Evolutionary conservation across 192 early-diverging fungal genomes (phyloP), one percentile per base, ranked within the genome.

Genomic region (Podila horticola): DNA sequence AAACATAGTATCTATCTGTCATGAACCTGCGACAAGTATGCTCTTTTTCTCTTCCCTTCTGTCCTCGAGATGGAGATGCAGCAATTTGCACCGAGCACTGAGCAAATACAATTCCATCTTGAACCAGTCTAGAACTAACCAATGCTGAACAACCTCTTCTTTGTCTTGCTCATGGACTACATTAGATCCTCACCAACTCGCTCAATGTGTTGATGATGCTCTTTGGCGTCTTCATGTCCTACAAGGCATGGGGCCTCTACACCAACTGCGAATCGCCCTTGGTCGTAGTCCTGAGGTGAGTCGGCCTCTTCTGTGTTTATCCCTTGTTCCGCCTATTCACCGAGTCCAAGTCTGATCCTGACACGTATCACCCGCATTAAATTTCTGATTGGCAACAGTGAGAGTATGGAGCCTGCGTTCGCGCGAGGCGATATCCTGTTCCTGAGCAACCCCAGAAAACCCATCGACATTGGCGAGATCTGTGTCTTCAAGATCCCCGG

Each of bases 331-430:
- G 57, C 11, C 57, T 13, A 22, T 29, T 58, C 19, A 24, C 57
- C 15, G 24, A 0, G 57, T 20, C 28, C 28, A 28, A 58, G 24
- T 29, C 57, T 28, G 22, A 22, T 66, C 19, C 24, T 31, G 26
- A 45, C 58, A 50, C 22, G 29, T 22, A 34, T 22, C 29, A 34
- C 34, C 20, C 15, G 34, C 33, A 31, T 57, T 34, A n/a, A 60
- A 57, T 30, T 72, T 61, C 68, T 61, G 29, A 28, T 36, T 62
- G 17, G 31, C 36, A 3, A 3, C 64, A 94, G 94, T 84, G 98
- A 93, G 64, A 95, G 93, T 84, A 99, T 99, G 98, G 95, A 97
- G 75, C 97, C 98, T 31, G 98, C 97, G 29, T 97, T 98, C 82
- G 86, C 92, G 68, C 87, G 95, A 74, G 98, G 98, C 28, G 97